A percentile compares a stretch with the other conserved stretches of the same genome.
phyloP scores from a whole-genome alignment of 1,284 basidiomycete genomes.

The Ustilago shanxiensis region DNA sequence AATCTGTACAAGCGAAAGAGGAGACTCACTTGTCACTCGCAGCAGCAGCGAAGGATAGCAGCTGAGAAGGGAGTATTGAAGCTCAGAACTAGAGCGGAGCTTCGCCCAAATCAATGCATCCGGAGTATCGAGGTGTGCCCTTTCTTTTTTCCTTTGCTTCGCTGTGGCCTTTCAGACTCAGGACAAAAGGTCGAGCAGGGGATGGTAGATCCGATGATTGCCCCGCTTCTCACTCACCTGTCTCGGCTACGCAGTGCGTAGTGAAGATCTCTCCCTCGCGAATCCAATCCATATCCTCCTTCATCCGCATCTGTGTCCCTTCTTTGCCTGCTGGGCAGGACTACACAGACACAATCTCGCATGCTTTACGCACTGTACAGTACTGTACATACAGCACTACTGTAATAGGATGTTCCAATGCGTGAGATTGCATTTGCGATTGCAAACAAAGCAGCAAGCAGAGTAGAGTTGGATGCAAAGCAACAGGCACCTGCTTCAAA shows the following conservation, averaged over 20 bases:
- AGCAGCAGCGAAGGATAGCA: neutral
- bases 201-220: slow-evolving; percentile 5
- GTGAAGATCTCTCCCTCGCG: neutral
- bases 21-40: too few relatives aligned
- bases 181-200: neutral
- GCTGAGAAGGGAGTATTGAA: neutral
- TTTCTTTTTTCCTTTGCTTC: too few relatives aligned
- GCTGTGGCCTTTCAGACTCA: neutral
- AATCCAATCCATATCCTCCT: neutral
- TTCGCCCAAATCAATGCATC: neutral
- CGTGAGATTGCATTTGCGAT: neutral
- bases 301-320: neutral
- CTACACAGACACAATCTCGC: too few relatives aligned
- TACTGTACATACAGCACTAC: too few relatives aligned
- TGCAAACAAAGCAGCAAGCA: neutral
- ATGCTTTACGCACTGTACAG: too few relatives aligned
- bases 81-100: slow-evolving; percentile 1
- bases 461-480: slow-evolving; percentile 1
- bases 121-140: neutral
- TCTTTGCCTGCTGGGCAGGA: too few relatives aligned
- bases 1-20: too few relatives aligned
- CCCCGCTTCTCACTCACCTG: slow-evolving; percentile 4
- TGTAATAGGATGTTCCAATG: neutral
- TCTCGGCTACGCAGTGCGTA: neutral
- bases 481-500: neutral